phyloP scores from a whole-genome alignment of 2,329 filamentous ascomycete species.

The Xylaria sp. region DNA sequence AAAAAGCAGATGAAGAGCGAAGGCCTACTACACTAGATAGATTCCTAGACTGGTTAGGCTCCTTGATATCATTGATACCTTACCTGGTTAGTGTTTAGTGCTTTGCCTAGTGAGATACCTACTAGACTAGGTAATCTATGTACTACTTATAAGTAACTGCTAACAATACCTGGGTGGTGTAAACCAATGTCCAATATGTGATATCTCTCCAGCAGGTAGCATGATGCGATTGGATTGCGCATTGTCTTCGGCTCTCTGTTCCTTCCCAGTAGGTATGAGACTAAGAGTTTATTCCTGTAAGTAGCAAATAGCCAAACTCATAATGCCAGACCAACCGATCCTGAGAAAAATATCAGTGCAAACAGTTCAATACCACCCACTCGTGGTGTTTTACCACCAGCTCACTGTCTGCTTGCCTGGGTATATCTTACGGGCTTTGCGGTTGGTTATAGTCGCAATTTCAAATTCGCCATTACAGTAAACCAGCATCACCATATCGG shows the following conservation, averaged over 20 bases:
- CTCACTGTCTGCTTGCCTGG: no score
- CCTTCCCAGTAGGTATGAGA: background rate
- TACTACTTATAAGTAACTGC: no score
- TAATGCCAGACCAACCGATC: background rate
- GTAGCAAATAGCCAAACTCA: no score
- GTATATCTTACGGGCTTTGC: background rate
- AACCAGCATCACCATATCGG: background rate
- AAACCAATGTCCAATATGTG: background rate
- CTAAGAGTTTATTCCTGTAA: no score
- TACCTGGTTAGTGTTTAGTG: background rate
- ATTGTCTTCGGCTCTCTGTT: background rate
- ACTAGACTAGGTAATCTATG: background rate
- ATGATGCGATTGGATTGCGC: background rate
- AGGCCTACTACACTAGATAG: background rate
- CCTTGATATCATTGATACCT: no score
- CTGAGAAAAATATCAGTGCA: no score
- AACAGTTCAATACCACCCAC: no score
- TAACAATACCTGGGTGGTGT: background rate
- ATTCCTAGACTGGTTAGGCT: conserved; percentile 7
- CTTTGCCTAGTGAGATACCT: background rate
- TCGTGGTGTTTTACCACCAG: no score
- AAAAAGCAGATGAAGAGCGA: no score
- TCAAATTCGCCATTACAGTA: background rate
- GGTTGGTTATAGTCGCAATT: background rate
- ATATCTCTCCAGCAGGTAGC: background rate